These are phyloP conservation scores for Colletotrichum paranaense DNA, from an alignment of 2,329 filamentous ascomycete species.

Conservation along the genomic window DNA sequence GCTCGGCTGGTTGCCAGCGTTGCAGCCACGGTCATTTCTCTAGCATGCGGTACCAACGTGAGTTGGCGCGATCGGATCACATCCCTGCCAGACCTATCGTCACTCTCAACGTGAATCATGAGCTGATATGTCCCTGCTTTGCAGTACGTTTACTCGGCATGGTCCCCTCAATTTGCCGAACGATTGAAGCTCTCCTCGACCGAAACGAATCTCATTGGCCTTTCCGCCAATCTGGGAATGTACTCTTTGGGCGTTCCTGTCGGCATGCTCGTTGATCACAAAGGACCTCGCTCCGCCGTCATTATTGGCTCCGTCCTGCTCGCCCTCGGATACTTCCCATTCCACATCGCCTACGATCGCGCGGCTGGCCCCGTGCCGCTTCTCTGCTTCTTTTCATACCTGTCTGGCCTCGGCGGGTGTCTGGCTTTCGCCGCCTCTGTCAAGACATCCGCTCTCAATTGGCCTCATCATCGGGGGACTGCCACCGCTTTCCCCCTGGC, in stretches of 20 bases:
- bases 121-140: constrained; percentile 9
- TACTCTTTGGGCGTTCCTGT: constrained; percentile 91
- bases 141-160: constrained; percentile 98
- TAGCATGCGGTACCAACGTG: constrained; percentile 95
- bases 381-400: constrained; percentile 85
- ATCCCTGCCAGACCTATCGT: not conserved
- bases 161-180: constrained; percentile 95
- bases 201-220: constrained; percentile 89
- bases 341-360: constrained; percentile 81
- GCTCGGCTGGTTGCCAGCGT: constrained; percentile 85
- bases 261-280: constrained; percentile 86
- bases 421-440: constrained; percentile 90
- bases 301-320: constrained; percentile 80
- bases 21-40: constrained; percentile 84
- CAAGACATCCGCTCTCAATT: constrained; percentile 90
- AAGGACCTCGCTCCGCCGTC: constrained; percentile 83
- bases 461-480: constrained; percentile 89
- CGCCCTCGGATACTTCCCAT: constrained; percentile 84
- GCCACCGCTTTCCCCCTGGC: constrained; percentile 94
- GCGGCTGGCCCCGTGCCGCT: constrained; percentile 69
- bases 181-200: constrained; percentile 90
- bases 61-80: constrained; percentile 44
- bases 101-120: not conserved
- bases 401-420: constrained; percentile 90
- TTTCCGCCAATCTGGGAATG: constrained; percentile 92